Percentiles rank a stretch among this genome's conserved stretches.
phyloP scores from a whole-genome alignment of 1,284 basidiomycete genomes.

The Wolfiporia cocos region DNA sequence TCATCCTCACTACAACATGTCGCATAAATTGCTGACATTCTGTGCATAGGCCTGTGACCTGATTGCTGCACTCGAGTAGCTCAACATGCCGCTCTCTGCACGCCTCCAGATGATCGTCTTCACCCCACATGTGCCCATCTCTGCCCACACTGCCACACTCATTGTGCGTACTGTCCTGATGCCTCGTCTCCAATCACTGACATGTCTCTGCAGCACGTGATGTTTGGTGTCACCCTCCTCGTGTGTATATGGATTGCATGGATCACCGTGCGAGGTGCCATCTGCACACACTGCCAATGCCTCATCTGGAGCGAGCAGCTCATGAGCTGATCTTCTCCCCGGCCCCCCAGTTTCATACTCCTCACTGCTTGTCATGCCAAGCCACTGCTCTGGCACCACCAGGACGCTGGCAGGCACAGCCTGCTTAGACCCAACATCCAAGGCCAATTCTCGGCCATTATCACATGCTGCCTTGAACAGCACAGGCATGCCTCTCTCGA shows the following conservation, averaged over 20 bases:
- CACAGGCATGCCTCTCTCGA: too few relatives aligned
- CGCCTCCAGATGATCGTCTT: slow-evolving; percentile 70
- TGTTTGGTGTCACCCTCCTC: slow-evolving; percentile 50
- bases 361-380: too few relatives aligned
- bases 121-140: slow-evolving; percentile 61
- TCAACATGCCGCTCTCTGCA: slow-evolving; percentile 68
- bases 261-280: slow-evolving; percentile 55
- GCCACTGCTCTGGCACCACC: too few relatives aligned
- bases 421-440: too few relatives aligned
- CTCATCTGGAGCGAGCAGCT: slow-evolving; percentile 72
- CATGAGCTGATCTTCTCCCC: slow-evolving; percentile 42
- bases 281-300: slow-evolving; percentile 62
- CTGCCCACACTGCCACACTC: slow-evolving; percentile 53
- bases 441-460: too few relatives aligned
- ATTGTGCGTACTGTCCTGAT: slow-evolving; percentile 25
- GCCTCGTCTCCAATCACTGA: background rate
- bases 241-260: slow-evolving; percentile 51
- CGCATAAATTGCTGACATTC: background rate
- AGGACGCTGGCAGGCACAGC: too few relatives aligned
- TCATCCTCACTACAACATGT: background rate
- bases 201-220: slow-evolving; percentile 31
- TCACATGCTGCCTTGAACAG: too few relatives aligned
- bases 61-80: slow-evolving; percentile 57
- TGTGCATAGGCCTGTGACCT: slow-evolving; percentile 50
- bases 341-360: background rate